Evolutionary conservation across 306 rosid genomes (phyloP), one percentile per base, ranked within the genome.

Genomic region (Vigna radiata): DNA sequence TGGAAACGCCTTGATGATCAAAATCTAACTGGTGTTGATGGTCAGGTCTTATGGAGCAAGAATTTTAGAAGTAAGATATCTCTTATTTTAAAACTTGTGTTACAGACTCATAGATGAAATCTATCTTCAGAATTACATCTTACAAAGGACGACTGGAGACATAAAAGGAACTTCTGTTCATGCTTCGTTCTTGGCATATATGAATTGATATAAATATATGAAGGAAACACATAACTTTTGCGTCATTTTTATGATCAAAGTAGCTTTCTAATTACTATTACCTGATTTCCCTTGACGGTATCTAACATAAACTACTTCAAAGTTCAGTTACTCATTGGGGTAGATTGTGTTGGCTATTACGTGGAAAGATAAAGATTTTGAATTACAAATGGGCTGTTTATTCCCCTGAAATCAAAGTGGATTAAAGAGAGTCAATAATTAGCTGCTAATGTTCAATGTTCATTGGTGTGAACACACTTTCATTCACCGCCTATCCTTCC

Each of bases 1-100:
- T 89, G 96, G 96, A 93, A 93, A 55, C 93, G 96, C 67, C 93
- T 89, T 29, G 94, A 93, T 54, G 90, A 93, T 70, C 56, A 80
- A 23, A 82, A 79, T 74, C 91, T 87, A 81, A 93, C 89, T 16
- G 55, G 76, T 48, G 83, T 89, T 4, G 88, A 93, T 61, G 77
- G 79, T 70, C 88, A 83, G 63, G 84, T 79, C 77, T 87, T 92
- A 7, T 90, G 90, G 93, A 89, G 85, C 93, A 90, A 86, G 79
- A 86, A 65, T 59, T 78, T 87, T 86, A 46, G 77, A 2, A 89
- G 96, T 91, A 80, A 50, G 91, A 44, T 50, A 82, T 7, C 70
- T 49, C 46, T 49, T 56, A 46, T 36, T 80, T 62, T 67, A n/a
- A 70, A 14, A 76, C 73, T 61, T 70, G 16, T 66, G 71, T 21